A percentile compares a stretch with the other conserved stretches of the same genome.
Evolutionary conservation across 306 rosid species (phyloP).

Genomic region (Corylus heterophylla): DNA sequence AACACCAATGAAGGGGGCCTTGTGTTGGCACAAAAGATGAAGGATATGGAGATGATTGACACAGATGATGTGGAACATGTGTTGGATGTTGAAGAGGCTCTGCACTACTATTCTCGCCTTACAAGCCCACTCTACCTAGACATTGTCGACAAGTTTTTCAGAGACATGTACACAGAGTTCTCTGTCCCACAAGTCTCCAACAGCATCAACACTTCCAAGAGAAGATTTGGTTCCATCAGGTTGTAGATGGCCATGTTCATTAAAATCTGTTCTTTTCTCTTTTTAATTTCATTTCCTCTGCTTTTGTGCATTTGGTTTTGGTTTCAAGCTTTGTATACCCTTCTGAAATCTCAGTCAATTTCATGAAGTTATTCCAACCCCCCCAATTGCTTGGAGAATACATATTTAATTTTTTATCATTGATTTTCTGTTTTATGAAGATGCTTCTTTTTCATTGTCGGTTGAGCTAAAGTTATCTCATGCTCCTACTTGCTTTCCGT

Average conservation of each 20-base stretch:
- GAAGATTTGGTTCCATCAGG: constrained; percentile 47
- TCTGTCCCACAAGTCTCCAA: constrained; percentile 46
- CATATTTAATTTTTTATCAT: constrained; percentile 5
- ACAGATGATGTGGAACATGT: constrained; percentile 72
- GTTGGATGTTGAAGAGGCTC: constrained; percentile 89
- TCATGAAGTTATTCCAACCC: neutral
- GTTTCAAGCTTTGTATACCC: constrained; percentile 18
- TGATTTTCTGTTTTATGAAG: constrained; percentile 14
- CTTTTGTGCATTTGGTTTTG: constrained; percentile 28
- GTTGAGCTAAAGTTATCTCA: no score
- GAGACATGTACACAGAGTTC: constrained; percentile 62
- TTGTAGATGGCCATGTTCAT: constrained; percentile 40
- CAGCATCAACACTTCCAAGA: constrained; percentile 45
- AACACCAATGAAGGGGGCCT: constrained; percentile 31
- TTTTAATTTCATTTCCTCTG: constrained; percentile 25
- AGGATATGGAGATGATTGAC: constrained; percentile 76
- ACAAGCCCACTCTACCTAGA: constrained; percentile 75
- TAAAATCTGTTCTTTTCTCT: constrained; percentile 32
- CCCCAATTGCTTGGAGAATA: constrained; percentile 12
- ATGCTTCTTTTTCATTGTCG: neutral
- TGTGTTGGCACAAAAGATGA: constrained; percentile 65
- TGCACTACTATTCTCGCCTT: constrained; percentile 91
- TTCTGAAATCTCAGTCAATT: neutral
- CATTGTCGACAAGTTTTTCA: constrained; percentile 83
- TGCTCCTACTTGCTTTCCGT: neutral